Conservation (phyloP, 139 green algal species). For the Chara braunii region DNA sequence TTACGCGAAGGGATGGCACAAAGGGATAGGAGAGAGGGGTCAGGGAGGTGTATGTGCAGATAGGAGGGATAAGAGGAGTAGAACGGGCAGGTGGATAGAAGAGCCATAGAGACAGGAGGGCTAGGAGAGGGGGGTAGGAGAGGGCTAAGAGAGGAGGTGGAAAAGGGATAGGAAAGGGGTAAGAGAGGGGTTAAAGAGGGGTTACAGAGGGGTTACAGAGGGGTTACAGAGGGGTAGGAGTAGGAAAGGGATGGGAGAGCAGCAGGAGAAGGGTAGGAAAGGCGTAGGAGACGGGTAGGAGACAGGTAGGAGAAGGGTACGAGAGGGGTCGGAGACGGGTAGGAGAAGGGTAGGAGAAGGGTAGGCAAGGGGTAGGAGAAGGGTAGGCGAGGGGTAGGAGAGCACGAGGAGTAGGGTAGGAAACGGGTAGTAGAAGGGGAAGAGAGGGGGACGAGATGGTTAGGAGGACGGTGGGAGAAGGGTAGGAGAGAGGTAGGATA, state of each 20-base stretch:
- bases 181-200: background rate
- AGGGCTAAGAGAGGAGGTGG: background rate
- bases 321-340: background rate
- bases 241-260: background rate
- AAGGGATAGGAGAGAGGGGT: background rate
- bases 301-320: background rate
- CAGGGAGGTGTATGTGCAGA: background rate
- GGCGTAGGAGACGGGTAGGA: background rate
- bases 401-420: background rate
- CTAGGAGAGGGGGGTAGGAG: background rate
- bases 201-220: background rate
- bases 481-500: background rate
- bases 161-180: background rate
- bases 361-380: background rate
- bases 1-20: background rate
- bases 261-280: background rate
- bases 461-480: background rate
- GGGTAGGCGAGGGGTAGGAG: background rate
- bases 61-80: background rate
- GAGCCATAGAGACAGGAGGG: conserved; percentile 1
- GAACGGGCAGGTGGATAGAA: background rate
- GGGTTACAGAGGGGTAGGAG: background rate
- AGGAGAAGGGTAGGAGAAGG: background rate
- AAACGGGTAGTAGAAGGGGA: background rate
- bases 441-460: background rate